Evolutionary conservation across 495 filamentous ascomycete genomes (phyloP), one percentile per base, ranked within the genome.

Genomic region (Daldinia loculata): DNA sequence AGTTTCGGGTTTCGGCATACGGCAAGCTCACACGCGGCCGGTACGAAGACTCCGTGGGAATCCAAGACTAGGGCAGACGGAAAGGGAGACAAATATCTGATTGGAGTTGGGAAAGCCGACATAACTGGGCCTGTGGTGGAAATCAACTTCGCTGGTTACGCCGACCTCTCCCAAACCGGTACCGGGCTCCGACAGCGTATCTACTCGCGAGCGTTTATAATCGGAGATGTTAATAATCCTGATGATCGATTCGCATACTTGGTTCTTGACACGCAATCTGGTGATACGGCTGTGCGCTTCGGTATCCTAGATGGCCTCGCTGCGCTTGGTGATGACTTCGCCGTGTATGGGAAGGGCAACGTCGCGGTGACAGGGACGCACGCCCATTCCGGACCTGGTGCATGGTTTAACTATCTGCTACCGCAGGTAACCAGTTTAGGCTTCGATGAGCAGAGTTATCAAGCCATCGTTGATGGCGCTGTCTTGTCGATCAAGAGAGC

Each of bases 381-480:
- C 76, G 92, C 90, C 3, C 95, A 99, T 78, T 92, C 93, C 34
- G 95, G 93, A 0, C 94, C 95, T 17, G 95, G 93, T 0, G 95
- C 92, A 34, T 98, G 93, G 94, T 88, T 95, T 74, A 99, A 99
- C 74, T 99, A 99, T 77, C 86, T 99, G 15, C 85, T 99, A 9
- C 95, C 95, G 4, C 95, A 98, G 76, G 89, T 99, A 67, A 97
- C 95, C 0, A 93, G 90, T 63, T 82, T 89, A 50, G 95, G 95
- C 0, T 98, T 97, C 65, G 85, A 93, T 78, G 88, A 87, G 76
- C 92, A 96, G 76, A 92, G 90, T 69, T 98, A 97, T 72, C 89
- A 92, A 71, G 94, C 95, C 24, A 91, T 97, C 67, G 93, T 99
- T 1, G 89, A 97, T 63, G 95, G 95, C 1, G 88, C 92, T 8